Conservation (phyloP, 2,329 filamentous ascomycete species). For the Rhynchosporium agropyri region DNA sequence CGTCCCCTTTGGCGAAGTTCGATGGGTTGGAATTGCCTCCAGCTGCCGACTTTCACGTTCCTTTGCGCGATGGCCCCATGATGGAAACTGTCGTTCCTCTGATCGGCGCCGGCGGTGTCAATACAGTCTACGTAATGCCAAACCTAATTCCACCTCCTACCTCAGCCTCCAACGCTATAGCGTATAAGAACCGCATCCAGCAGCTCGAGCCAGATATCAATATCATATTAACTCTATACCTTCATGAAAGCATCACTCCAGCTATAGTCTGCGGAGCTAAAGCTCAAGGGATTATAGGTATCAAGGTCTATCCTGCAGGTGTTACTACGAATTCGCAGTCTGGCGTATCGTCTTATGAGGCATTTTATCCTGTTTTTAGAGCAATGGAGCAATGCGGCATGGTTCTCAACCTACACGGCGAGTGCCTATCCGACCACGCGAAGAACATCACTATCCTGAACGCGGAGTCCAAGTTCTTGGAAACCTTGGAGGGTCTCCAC, state of each 20-base stretch:
- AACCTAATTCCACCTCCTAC: conserved; percentile 67
- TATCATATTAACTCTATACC: conserved; percentile 73
- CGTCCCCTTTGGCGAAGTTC: conserved; percentile 32
- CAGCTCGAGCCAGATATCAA: conserved; percentile 63
- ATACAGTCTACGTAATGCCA: conserved; percentile 55
- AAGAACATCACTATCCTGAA: conserved; percentile 60
- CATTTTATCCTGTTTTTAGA: conserved; percentile 79
- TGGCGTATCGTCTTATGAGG: conserved; percentile 69
- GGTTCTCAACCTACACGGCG: conserved; percentile 92
- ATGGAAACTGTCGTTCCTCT: conserved; percentile 54
- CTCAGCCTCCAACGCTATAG: conserved; percentile 62
- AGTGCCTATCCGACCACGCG: conserved; percentile 57
- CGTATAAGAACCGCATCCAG: conserved; percentile 64
- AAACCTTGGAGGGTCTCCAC: conserved; percentile 75
- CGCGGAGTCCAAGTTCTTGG: conserved; percentile 77
- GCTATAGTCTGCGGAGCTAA: conserved; percentile 36
- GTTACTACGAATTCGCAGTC: conserved; percentile 68
- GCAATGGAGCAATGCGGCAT: conserved; percentile 85
- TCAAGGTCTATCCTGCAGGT: conserved; percentile 51
- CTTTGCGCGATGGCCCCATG: conserved; percentile 53
- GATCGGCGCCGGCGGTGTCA: conserved; percentile 64
- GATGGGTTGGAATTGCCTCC: conserved; percentile 58
- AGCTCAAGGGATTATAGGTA: conserved; percentile 37
- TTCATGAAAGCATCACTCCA: conserved; percentile 36
- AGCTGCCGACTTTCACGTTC: conserved; percentile 65